Evolutionary conservation across 1,284 basidiomycete species (phyloP).

Genomic region (Lentinula novae-zelandiae): DNA sequence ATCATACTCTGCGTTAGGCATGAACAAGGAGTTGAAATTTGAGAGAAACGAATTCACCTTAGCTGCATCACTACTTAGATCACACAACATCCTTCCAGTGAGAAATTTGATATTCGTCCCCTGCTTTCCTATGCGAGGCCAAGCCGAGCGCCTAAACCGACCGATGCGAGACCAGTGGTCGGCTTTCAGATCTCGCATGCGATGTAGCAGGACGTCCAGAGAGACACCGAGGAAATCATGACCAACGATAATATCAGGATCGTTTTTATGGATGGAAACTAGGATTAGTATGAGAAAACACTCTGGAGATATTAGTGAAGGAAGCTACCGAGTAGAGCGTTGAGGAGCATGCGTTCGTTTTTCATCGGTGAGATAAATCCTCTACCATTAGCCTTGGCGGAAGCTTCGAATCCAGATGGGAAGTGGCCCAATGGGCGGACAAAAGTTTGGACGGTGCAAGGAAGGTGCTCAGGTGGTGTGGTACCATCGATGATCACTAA

Average conservation of each 20-base stretch:
- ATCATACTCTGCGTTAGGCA: conserved; percentile 74
- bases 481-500: conserved; percentile 85
- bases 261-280: conserved; percentile 83
- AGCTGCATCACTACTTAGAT: conserved; percentile 91
- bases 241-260: conserved; percentile 94
- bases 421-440: conserved; percentile 93
- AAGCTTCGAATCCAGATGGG: conserved; percentile 80
- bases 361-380: conserved; percentile 75
- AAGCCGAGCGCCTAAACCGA: conserved; percentile 83
- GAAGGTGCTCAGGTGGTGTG: conserved; percentile 82
- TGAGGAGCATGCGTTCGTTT: conserved; percentile 86
- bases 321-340: conserved; percentile 73
- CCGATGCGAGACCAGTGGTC: conserved; percentile 95
- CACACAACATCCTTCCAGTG: conserved; percentile 86
- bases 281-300: background rate
- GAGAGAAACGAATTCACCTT: conserved; percentile 53
- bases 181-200: conserved; percentile 86
- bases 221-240: conserved; percentile 94
- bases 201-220: conserved; percentile 87
- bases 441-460: conserved; percentile 83
- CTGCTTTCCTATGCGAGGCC: conserved; percentile 80
- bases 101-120: conserved; percentile 85
- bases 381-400: conserved; percentile 59
- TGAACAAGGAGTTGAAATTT: background rate
- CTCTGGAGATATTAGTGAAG: conserved; percentile 46